Base-by-base conservation (phyloP, 2,329 filamentous ascomycete species). In the Coniella vitis region DNA sequence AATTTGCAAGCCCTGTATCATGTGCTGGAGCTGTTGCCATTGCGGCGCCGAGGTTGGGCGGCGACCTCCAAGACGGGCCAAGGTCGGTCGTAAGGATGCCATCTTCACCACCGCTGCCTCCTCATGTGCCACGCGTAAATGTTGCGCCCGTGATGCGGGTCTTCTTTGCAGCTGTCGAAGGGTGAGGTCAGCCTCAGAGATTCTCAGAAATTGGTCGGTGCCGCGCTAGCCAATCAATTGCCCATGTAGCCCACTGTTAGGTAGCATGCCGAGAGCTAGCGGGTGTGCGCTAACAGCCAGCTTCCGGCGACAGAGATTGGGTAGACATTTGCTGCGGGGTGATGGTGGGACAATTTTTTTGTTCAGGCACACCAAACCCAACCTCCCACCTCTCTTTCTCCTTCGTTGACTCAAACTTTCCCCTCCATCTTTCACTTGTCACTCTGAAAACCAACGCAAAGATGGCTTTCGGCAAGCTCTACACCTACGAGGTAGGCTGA, bases 381-480 rank as follows among this genome's bases (percentile, higher is more conserved):
- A 41, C 29, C 17, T 46, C 16, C 34, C 29, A 45, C 38, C 40
- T 39, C 47, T 14, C 21, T 39, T 38, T 38, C 39, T 47, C 35
- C 44, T 47, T 47, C 39, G 51, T 51, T 53, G 42, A 58, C 61
- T 55, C 56, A 56, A 29, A 47, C 45, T 39, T 53, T 19, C 48
- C 47, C 54, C 50, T 46, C 54, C 50, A 42, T 48, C 48, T 12
- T 36, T 37, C 49, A 49, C 56, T 51, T 38, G 54, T 53, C 55
- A 54, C 57, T 47, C 46, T 51, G 48, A 59, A 56, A 41, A 56
- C 58, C 63, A 41, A 47, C 66, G 65, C 69, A 76, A 88, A 80
- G 71, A 94, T 95, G 86, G 79, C 87, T 69, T 97, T 98, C 81
- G 93, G 93, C 76, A 98, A 95, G 79, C 83, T 98, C 67, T 97